These are phyloP conservation scores for Croton setiger DNA, from an alignment of 441 rosid genomes.

Conservation along the genomic window DNA sequence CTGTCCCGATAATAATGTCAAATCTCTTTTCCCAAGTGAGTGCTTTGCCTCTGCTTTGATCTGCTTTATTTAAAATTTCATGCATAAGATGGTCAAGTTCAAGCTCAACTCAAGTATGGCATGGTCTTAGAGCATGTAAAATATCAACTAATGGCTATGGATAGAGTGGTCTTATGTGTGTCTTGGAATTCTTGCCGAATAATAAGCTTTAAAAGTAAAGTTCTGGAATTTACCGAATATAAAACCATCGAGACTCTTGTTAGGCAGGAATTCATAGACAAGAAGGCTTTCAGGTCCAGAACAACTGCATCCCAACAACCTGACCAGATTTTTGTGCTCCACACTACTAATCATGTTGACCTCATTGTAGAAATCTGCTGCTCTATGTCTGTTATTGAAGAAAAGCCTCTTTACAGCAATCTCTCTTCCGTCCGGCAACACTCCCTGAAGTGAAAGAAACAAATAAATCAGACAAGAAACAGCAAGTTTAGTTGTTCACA, in stretches of 20 bases:
- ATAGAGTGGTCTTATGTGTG: not conserved
- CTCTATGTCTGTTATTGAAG: slow-evolving; percentile 83
- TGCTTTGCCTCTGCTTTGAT: slow-evolving; percentile 53
- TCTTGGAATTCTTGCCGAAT: not conserved
- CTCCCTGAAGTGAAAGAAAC: slow-evolving; percentile 48
- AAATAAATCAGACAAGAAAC: slow-evolving; percentile 11
- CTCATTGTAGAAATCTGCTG: slow-evolving; percentile 89
- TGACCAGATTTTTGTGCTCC: slow-evolving; percentile 90
- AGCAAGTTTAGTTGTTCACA: not conserved
- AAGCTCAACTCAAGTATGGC: not conserved
- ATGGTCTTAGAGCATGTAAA: not conserved
- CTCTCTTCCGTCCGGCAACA: slow-evolving; percentile 79
- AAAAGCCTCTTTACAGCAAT: slow-evolving; percentile 92
- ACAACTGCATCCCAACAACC: slow-evolving; percentile 85
- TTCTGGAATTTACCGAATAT: slow-evolving; percentile 53
- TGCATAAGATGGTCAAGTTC: not conserved
- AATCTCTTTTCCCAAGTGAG: slow-evolving; percentile 71
- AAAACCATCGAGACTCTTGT: slow-evolving; percentile 83
- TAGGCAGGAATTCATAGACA: slow-evolving; percentile 75
- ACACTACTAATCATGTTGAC: slow-evolving; percentile 78
- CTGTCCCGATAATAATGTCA: slow-evolving; percentile 63
- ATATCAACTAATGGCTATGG: not conserved
- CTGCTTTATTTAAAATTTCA: slow-evolving; percentile 34
- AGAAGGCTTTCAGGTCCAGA: slow-evolving; percentile 95
- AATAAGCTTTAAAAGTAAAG: slow-evolving; percentile 2